Percentiles rank a stretch among this genome's conserved stretches.
Evolutionary conservation across 352 stramenopile species (phyloP).

Genomic region (Phytophthora cryptogea): DNA sequence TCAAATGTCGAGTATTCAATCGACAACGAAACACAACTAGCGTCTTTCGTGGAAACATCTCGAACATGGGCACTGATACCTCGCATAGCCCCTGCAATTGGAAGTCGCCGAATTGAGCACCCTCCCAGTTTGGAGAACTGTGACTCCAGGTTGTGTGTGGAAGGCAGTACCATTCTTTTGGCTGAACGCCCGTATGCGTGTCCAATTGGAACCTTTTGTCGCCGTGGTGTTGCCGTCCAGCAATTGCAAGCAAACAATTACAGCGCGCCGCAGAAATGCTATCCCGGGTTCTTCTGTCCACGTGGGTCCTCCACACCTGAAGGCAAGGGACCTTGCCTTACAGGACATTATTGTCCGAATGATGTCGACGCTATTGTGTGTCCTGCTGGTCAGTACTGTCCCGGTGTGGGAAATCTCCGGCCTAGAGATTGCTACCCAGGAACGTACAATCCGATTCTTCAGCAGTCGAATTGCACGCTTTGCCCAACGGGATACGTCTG

Average conservation of each 20-base stretch:
- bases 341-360: slow-evolving; percentile 95
- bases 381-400: slow-evolving; percentile 93
- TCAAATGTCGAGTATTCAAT: slow-evolving; percentile 59
- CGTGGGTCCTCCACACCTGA: slow-evolving; percentile 91
- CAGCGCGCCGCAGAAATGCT: slow-evolving; percentile 94
- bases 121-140: slow-evolving; percentile 57
- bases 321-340: slow-evolving; percentile 93
- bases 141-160: slow-evolving; percentile 53
- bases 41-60: slow-evolving; percentile 54
- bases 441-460: slow-evolving; percentile 88
- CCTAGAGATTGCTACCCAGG: slow-evolving; percentile 93
- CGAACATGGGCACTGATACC: slow-evolving; percentile 56
- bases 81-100: slow-evolving; percentile 51
- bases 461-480: slow-evolving; percentile 93
- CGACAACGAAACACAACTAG: slow-evolving; percentile 69
- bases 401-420: slow-evolving; percentile 93
- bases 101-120: slow-evolving; percentile 65
- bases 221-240: slow-evolving; percentile 76
- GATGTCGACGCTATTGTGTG: slow-evolving; percentile 91
- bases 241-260: slow-evolving; percentile 87
- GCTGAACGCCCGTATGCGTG: slow-evolving; percentile 95
- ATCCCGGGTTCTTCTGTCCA: slow-evolving; percentile 96
- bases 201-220: slow-evolving; percentile 93
- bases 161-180: slow-evolving; percentile 49
- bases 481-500: slow-evolving; percentile 96